phyloP scores from a whole-genome alignment of 2,329 filamentous ascomycete species.

The Gnomoniopsis sp. region DNA sequence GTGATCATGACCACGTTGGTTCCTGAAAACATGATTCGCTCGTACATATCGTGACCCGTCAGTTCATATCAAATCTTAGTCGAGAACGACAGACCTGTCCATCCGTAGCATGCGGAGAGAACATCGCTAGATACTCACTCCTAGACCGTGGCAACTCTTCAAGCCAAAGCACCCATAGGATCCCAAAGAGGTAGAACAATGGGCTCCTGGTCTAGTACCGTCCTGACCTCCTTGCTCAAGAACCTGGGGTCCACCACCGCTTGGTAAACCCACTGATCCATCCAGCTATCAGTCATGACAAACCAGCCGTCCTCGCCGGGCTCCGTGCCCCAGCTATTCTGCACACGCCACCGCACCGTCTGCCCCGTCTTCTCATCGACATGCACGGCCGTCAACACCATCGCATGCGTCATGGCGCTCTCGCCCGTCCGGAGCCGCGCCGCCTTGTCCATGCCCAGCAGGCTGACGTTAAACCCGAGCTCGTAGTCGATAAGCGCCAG shows the following conservation, averaged over 20 bases:
- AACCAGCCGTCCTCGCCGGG: slow-evolving; percentile 80
- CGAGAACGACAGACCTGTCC: not conserved
- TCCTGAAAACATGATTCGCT: not conserved
- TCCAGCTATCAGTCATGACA: slow-evolving; percentile 78
- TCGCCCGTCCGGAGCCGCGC: slow-evolving; percentile 71
- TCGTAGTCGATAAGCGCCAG: slow-evolving; percentile 72
- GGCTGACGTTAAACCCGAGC: slow-evolving; percentile 74
- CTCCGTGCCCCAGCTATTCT: slow-evolving; percentile 77
- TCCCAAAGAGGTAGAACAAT: slow-evolving; percentile 75
- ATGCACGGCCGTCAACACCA: slow-evolving; percentile 87
- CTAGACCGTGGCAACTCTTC: slow-evolving; percentile 10
- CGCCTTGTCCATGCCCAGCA: slow-evolving; percentile 74
- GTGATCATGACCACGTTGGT: not conserved
- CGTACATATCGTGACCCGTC: not conserved
- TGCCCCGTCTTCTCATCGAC: slow-evolving; percentile 60
- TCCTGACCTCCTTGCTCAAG: slow-evolving; percentile 60
- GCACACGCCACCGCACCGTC: slow-evolving; percentile 75
- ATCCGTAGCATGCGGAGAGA: not conserved
- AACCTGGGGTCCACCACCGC: slow-evolving; percentile 75
- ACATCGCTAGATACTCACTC: not conserved
- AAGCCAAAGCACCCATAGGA: slow-evolving; percentile 73
- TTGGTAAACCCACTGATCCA: slow-evolving; percentile 81
- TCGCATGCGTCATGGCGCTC: slow-evolving; percentile 84
- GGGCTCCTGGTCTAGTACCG: slow-evolving; percentile 68
- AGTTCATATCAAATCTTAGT: not conserved